A percentile compares a stretch with the other conserved stretches of the same genome.
These are phyloP conservation scores for Barnettozyma siamensis DNA, from an alignment of 805 yeast genomes.

Conservation along the genomic window DNA sequence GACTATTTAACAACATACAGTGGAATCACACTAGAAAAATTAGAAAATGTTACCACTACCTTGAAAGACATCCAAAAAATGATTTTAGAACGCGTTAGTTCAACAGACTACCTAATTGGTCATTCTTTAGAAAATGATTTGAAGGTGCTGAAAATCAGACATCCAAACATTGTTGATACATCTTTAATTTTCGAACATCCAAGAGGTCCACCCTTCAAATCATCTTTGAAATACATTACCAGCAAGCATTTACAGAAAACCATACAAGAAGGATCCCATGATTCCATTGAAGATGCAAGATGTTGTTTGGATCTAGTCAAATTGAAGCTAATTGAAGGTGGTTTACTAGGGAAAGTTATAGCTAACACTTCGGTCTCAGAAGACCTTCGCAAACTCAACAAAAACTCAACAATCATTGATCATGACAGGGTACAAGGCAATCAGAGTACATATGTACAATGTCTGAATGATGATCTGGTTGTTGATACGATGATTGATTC, in stretches of 20 bases:
- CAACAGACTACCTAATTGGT: constrained; percentile 70
- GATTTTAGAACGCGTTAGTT: constrained; percentile 41
- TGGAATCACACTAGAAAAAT: constrained; percentile 74
- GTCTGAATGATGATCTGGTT: constrained; percentile 56
- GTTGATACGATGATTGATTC: constrained; percentile 32
- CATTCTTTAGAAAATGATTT: constrained; percentile 88
- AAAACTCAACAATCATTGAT: constrained; percentile 30
- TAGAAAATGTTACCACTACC: constrained; percentile 58
- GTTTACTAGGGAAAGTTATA: constrained; percentile 50
- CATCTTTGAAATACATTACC: constrained; percentile 71
- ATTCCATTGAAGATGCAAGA: constrained; percentile 78
- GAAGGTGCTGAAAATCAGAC: constrained; percentile 61
- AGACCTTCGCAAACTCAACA: constrained; percentile 29
- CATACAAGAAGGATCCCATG: constrained; percentile 76
- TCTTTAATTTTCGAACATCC: constrained; percentile 69
- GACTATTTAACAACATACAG: constrained; percentile 83
- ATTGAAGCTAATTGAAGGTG: constrained; percentile 63
- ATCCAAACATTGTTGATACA: constrained; percentile 76
- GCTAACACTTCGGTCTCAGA: constrained; percentile 39
- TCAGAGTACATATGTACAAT: constrained; percentile 31
- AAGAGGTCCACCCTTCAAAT: constrained; percentile 78
- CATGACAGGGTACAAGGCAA: constrained; percentile 23
- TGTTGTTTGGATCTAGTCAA: constrained; percentile 77
- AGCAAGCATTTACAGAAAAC: constrained; percentile 43
- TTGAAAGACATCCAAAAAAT: constrained; percentile 60